A percentile compares a stretch with the other conserved stretches of the same genome.
Evolutionary conservation across 2,329 filamentous ascomycete genomes (phyloP).

Genomic region (Neopestalotiopsis sp.): DNA sequence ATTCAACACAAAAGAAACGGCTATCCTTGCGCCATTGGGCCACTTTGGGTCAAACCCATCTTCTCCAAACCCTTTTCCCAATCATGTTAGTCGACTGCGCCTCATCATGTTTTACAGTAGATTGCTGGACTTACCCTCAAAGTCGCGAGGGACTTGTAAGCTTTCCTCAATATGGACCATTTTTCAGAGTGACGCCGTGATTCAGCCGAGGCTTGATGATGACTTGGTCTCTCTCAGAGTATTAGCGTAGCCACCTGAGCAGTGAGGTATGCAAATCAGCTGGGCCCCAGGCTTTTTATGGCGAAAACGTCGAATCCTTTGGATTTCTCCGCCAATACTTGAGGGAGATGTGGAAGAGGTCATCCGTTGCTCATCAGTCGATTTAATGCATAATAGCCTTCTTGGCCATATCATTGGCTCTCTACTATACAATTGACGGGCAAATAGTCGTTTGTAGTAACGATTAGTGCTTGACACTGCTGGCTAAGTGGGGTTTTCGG

Average conservation of each 20-base stretch:
- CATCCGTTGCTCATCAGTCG: background rate
- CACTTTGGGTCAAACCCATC: conserved; percentile 30
- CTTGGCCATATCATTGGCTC: background rate
- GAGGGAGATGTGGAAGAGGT: background rate
- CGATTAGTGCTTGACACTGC: background rate
- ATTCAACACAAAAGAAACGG: conserved; percentile 30
- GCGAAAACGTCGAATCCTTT: background rate
- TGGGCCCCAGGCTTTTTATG: background rate
- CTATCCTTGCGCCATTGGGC: conserved; percentile 30
- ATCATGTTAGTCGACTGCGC: background rate
- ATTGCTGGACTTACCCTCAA: conserved; percentile 28
- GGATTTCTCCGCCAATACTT: background rate
- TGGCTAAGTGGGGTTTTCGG: background rate
- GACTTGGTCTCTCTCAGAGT: too few relatives aligned
- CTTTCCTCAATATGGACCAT: conserved; percentile 27
- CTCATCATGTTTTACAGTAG: background rate
- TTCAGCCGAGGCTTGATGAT: too few relatives aligned
- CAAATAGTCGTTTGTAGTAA: background rate
- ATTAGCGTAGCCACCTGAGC: background rate
- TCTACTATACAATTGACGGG: background rate
- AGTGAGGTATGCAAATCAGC: background rate
- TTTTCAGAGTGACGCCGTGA: background rate
- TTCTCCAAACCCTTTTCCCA: conserved; percentile 26
- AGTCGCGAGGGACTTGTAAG: conserved; percentile 27
- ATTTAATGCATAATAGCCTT: background rate